These are phyloP conservation scores for Monosporascus cannonballus DNA, from an alignment of 2,329 filamentous ascomycete genomes.

Conservation along the genomic window DNA sequence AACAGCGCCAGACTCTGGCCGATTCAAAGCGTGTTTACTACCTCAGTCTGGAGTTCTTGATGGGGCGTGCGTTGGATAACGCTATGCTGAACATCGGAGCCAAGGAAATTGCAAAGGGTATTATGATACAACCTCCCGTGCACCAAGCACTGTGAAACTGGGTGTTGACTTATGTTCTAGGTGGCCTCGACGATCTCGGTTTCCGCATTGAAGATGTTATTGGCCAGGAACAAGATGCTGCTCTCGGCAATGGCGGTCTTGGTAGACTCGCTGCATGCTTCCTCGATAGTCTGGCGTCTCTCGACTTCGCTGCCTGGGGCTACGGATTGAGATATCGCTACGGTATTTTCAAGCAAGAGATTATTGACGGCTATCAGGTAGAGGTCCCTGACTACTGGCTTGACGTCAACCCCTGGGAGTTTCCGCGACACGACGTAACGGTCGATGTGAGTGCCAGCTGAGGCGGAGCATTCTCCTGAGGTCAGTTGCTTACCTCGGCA, in stretches of 20 bases:
- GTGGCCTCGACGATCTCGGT: slow-evolving; percentile 79
- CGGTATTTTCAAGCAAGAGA: slow-evolving; percentile 99
- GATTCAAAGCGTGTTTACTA: slow-evolving; percentile 97
- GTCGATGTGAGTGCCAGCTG: slow-evolving; percentile 60
- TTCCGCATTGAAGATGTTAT: slow-evolving; percentile 98
- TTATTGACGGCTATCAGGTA: slow-evolving; percentile 95
- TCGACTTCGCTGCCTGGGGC: slow-evolving; percentile 96
- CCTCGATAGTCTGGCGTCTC: slow-evolving; percentile 87
- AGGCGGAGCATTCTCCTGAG: not conserved
- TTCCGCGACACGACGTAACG: slow-evolving; percentile 88
- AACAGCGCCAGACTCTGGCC: slow-evolving; percentile 86
- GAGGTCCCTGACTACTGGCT: slow-evolving; percentile 99
- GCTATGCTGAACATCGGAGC: slow-evolving; percentile 93
- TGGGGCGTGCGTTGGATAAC: slow-evolving; percentile 95
- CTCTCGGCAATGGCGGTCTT: slow-evolving; percentile 90
- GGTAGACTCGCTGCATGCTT: slow-evolving; percentile 94
- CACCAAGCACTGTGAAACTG: not conserved
- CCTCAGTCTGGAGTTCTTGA: slow-evolving; percentile 92
- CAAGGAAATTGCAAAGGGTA: slow-evolving; percentile 78
- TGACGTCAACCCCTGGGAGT: slow-evolving; percentile 99
- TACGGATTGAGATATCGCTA: slow-evolving; percentile 95
- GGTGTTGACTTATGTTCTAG: slow-evolving; percentile 36
- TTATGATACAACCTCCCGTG: slow-evolving; percentile 18
- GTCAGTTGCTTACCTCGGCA: not conserved
- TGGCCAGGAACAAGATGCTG: slow-evolving; percentile 90